Evolutionary conservation across 441 rosid species (phyloP).

Genomic region (Aleurites moluccanus): DNA sequence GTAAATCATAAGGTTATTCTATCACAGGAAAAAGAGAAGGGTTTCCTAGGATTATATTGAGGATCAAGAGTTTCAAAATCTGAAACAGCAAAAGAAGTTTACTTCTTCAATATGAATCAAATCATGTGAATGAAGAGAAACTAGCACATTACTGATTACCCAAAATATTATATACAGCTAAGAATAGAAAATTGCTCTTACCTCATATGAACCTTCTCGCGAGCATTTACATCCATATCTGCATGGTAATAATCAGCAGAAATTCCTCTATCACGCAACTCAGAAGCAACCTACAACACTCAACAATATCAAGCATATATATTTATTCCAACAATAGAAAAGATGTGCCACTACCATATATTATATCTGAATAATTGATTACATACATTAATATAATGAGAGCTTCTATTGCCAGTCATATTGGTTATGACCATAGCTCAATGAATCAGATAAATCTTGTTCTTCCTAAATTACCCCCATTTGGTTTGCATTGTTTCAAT

Average conservation of each 20-base stretch:
- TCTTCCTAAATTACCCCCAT: background rate
- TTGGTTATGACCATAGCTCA: background rate
- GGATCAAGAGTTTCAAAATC: background rate
- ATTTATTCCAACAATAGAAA: slow-evolving; percentile 13
- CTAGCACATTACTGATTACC: background rate
- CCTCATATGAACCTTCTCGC: slow-evolving; percentile 89
- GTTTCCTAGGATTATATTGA: background rate
- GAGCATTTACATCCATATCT: slow-evolving; percentile 84
- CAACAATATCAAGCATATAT: slow-evolving; percentile 20
- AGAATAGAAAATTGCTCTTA: slow-evolving; percentile 28
- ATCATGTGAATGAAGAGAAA: background rate
- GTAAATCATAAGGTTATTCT: background rate
- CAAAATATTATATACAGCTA: background rate
- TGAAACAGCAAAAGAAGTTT: background rate
- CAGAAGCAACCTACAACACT: slow-evolving; percentile 78
- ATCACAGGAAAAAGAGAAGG: background rate
- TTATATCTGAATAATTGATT: background rate
- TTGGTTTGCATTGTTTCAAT: background rate
- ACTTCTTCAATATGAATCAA: background rate
- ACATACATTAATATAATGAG: background rate
- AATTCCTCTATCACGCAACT: slow-evolving; percentile 73
- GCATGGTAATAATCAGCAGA: slow-evolving; percentile 91
- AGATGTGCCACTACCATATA: background rate
- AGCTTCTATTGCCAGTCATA: no score
- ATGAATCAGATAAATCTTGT: no score